Evolutionary conservation across 495 filamentous ascomycete species (phyloP).

Genomic region (Umbilicaria muhlenbergii): DNA sequence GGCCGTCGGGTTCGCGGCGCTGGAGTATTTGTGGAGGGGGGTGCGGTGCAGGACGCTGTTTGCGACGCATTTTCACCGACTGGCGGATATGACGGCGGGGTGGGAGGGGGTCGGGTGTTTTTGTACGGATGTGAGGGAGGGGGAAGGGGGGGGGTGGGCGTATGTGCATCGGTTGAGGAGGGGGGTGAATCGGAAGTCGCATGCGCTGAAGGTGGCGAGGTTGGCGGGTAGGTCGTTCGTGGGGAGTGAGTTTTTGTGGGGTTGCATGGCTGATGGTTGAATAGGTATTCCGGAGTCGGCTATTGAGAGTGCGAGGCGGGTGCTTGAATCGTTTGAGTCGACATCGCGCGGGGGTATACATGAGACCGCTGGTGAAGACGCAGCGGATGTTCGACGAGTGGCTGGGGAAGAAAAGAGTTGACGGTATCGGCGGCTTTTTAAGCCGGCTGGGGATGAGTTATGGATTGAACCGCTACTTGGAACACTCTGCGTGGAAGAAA

Average conservation of each 20-base stretch:
- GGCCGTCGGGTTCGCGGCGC: constrained; percentile 75
- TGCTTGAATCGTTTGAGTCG: constrained; percentile 9
- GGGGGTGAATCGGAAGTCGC: constrained; percentile 74
- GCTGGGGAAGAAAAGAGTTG: no score
- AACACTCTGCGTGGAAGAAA: no score
- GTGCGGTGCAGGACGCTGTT: constrained; percentile 74
- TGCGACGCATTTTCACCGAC: constrained; percentile 82
- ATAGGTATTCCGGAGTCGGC: constrained; percentile 25
- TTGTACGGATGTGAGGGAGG: constrained; percentile 80
- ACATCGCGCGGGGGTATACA: no score
- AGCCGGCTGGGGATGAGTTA: no score
- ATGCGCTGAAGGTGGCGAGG: constrained; percentile 83
- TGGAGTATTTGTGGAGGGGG: constrained; percentile 62
- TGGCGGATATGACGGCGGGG: constrained; percentile 60
- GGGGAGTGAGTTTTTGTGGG: neutral
- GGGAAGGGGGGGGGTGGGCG: constrained; percentile 46
- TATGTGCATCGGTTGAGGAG: constrained; percentile 68
- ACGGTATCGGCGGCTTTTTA: no score
- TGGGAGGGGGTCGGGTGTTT: constrained; percentile 58
- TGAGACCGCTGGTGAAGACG: no score
- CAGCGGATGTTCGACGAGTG: no score
- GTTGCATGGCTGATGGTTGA: neutral
- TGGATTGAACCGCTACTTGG: no score
- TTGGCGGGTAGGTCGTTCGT: constrained; percentile 44
- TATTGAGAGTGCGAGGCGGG: constrained; percentile 20